Evolutionary conservation across 441 rosid genomes (phyloP), one percentile per base, ranked within the genome.

Genomic region (Macaranga tanarius): DNA sequence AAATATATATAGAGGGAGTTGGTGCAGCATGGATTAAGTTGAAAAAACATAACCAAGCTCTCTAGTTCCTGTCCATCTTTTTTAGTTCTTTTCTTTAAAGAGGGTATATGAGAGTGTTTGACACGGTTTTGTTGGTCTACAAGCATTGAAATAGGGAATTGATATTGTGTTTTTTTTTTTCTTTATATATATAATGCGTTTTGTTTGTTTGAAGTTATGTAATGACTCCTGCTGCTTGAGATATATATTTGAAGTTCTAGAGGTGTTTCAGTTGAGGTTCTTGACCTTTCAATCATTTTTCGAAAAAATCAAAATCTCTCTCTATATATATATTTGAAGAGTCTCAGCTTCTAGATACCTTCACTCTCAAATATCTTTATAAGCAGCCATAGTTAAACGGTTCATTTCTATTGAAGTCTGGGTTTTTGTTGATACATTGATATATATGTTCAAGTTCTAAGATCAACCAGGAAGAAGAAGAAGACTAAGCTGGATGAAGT

Each of bases 181-280:
- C 2, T 40, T 5, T 42, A 42, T 42, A 42, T 42, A 42, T 10
- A 45, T 20, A 26, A 58, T 15, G 8, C 28, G 2, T 8, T 56
- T 57, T 48, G 55, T 38, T 38, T 34, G 62, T 76, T 67, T 52
- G 17, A 60, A 58, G 45, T 56, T 54, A 25, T 42, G 13, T 65
- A 3, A 42, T 34, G 13, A 17, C 7, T 13, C 3, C 47, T 8
- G 11, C 38, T 31, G 38, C 2, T 59, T 12, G 38, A 47, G 17
- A 6, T 47, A n/a, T 52, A 6, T 47, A n/a, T 52, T 52, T 76
- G 44, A 73, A 79, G 31, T 50, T 31, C 31, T 15, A 16, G 47
- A 69, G 55, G 52, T 62, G 84, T 40, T 79, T 79, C 65, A 0
- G 79, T 34, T 77, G 79, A 79, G 70, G 59, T 77, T 75, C 71